Evolutionary conservation across 2,329 filamentous ascomycete genomes (phyloP), one percentile per base, ranked within the genome.

Genomic region (Fusarium clavum): DNA sequence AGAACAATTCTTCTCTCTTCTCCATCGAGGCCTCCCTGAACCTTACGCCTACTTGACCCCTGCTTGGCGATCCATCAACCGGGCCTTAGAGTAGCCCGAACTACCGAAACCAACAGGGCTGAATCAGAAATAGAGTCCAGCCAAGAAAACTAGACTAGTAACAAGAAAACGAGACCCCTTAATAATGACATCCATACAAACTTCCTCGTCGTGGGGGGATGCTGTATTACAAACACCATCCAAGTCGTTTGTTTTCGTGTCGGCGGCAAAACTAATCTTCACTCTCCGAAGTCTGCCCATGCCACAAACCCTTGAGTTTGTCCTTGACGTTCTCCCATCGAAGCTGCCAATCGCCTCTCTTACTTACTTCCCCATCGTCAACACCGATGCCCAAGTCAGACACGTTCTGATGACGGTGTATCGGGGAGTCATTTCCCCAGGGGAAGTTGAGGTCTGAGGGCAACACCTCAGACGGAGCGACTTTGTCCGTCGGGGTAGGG

Each of bases 391-490:
- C 62, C 6, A 77, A 69, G n/a, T 70, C 68, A 10, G 72, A 73
- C 49, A 75, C 70, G 55, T 78, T 77, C 30, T 77, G 75, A 52
- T 80, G 78, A 8, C 79, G 78, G 62, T 81, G 79, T 34, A 78
- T 60, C 2, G 79, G 79, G 40, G 76, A 79, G 64, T 77, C 73
- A 30, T 76, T 78, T 13, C 78, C 80, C 80, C 80, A 81, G 3
- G 80, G 79, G 27, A 74, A 80, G 60, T 79, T 77, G 18, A 77
- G 73, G 30, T 78, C 77, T 4, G 72, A 68, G 8, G 79, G 76
- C 32, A 79, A 59, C 11, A 62, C 46, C 34, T 70, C 64, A 22
- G 69, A 62, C 16, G 65, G 24, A n/a, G 43, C 30, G 4, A 61
- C 59, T 38, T 53, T 65, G 41, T 55, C 68, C 3, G 72, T 75